A percentile compares a stretch with the other conserved stretches of the same genome.
Conservation (phyloP, 176 grass and related monocot species). For the Triticum dicoccoides region DNA sequence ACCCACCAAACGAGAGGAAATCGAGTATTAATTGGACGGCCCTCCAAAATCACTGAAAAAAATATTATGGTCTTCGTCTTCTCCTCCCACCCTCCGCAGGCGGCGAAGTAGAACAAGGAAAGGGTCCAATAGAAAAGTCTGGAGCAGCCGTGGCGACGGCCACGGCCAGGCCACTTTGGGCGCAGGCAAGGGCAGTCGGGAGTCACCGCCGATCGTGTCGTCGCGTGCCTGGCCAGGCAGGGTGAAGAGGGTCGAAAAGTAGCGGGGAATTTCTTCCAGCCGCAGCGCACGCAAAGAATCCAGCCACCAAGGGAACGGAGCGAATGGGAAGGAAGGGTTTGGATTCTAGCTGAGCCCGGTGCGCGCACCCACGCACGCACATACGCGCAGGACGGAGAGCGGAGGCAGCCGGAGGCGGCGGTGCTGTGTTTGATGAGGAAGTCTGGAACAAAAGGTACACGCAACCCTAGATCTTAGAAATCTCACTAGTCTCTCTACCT, state of each 20-base stretch:
- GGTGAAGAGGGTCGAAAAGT: constrained; percentile 26
- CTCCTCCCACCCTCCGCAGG: constrained; percentile 31
- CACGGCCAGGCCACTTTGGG: background rate
- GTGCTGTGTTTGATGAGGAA: constrained; percentile 45
- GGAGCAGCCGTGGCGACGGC: constrained; percentile 18
- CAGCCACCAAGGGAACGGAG: background rate
- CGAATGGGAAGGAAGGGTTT: constrained; percentile 18
- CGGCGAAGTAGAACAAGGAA: constrained; percentile 56
- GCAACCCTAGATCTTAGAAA: constrained; percentile 61
- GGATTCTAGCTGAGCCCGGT: constrained; percentile 21
- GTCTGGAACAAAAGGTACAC: constrained; percentile 56
- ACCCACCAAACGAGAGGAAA: background rate
- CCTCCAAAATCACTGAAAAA: constrained; percentile 34
- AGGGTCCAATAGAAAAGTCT: constrained; percentile 29
- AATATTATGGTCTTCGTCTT: constrained; percentile 45
- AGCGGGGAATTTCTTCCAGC: constrained; percentile 30
- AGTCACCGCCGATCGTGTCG: constrained; percentile 21
- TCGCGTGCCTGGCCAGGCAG: background rate
- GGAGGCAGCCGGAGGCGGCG: constrained; percentile 3
- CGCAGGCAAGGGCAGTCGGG: constrained; percentile 3
- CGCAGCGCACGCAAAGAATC: constrained; percentile 50
- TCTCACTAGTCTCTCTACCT: constrained; percentile 35
- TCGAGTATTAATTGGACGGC: constrained; percentile 24
- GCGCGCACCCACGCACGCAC: background rate
- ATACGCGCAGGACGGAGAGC: background rate